Percentiles rank a stretch among this genome's conserved stretches.
Evolutionary conservation across 441 rosid genomes (phyloP).

Genomic region (Heliophila coronopifolia): DNA sequence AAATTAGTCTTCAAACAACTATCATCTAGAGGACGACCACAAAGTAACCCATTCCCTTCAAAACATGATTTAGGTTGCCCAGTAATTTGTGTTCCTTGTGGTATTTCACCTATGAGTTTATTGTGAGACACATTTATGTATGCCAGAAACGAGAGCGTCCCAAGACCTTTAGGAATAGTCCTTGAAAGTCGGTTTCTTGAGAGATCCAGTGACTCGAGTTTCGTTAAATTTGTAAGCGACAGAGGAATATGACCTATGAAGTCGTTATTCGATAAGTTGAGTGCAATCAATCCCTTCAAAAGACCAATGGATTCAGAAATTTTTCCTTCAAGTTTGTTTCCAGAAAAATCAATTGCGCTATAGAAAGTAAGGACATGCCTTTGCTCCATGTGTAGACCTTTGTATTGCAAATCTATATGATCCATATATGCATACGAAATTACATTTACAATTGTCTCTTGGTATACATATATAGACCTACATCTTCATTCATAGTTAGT

Average conservation of each 20-base stretch:
- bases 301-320: slow-evolving; percentile 22
- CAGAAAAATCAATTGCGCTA: slow-evolving; percentile 16
- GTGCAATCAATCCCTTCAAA: slow-evolving; percentile 6
- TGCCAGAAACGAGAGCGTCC: slow-evolving; percentile 33
- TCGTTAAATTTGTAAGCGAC: background rate
- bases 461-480: slow-evolving; percentile 20
- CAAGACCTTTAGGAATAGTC: slow-evolving; percentile 28
- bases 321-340: slow-evolving; percentile 25
- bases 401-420: slow-evolving; percentile 38
- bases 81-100: slow-evolving; percentile 23
- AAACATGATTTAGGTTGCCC: slow-evolving; percentile 31
- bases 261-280: background rate
- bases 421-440: too few relatives aligned
- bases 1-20: slow-evolving; percentile 3
- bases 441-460: too few relatives aligned
- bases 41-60: slow-evolving; percentile 25
- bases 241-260: background rate
- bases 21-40: slow-evolving; percentile 35
- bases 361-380: slow-evolving; percentile 42
- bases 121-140: slow-evolving; percentile 35
- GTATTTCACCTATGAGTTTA: slow-evolving; percentile 37
- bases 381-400: slow-evolving; percentile 39
- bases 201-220: slow-evolving; percentile 11
- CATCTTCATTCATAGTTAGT: slow-evolving; percentile 5
- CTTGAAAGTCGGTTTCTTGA: slow-evolving; percentile 18